These are phyloP conservation scores for Acanthamoeba healyi DNA, from an alignment of 208 protist species.

Conservation along the genomic window DNA sequence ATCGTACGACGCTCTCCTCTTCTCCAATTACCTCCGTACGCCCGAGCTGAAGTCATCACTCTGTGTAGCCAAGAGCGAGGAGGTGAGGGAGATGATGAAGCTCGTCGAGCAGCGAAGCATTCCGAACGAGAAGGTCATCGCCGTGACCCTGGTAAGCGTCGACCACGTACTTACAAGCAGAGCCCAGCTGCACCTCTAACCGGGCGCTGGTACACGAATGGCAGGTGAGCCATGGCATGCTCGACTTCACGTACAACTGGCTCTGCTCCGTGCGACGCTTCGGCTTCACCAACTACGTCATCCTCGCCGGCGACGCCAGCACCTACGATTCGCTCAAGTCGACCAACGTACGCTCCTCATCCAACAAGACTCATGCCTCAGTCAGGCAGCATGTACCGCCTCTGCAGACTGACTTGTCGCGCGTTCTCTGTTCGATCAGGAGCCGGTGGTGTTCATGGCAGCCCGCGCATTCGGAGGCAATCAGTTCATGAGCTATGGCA, in stretches of 20 bases:
- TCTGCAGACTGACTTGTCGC: too few relatives aligned
- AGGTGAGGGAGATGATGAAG: neutral
- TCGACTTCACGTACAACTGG: constrained; percentile 24
- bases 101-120: neutral
- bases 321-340: neutral
- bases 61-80: neutral
- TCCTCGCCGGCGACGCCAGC: neutral
- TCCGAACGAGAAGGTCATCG: neutral
- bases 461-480: neutral
- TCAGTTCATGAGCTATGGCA: neutral
- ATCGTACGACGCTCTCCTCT: neutral
- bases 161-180: too few relatives aligned
- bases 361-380: too few relatives aligned
- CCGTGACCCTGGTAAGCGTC: too few relatives aligned
- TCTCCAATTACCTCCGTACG: neutral
- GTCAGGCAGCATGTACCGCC: too few relatives aligned
- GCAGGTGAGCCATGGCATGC: constrained; percentile 8
- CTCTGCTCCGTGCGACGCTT: neutral
- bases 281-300: neutral
- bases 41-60: neutral
- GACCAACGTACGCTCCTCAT: neutral
- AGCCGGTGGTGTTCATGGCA: neutral
- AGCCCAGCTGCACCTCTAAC: neutral
- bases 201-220: neutral
- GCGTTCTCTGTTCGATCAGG: neutral